Evolutionary conservation across 176 grass and related monocot genomes (phyloP).

Genomic region (Dendrocalamus sinicus): DNA sequence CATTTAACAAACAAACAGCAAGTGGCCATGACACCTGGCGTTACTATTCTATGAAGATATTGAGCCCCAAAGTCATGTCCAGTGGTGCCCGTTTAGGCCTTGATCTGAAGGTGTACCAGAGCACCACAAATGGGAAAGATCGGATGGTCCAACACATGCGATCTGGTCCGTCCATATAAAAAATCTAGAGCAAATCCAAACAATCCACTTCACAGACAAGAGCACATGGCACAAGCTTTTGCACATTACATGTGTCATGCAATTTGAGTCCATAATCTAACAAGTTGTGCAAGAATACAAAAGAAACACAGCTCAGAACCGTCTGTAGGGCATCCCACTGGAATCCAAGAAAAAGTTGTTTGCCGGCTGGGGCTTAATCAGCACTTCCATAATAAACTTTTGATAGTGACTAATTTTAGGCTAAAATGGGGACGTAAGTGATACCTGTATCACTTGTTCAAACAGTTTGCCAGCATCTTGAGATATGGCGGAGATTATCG

Average conservation of each 20-base stretch:
- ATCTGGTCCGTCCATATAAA: conserved; percentile 25
- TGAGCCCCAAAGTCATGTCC: conserved; percentile 36
- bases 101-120: neutral
- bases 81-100: conserved; percentile 17
- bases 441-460: neutral
- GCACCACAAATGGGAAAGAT: conserved; percentile 28
- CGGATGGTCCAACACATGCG: neutral
- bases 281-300: conserved; percentile 49
- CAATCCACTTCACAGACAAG: conserved; percentile 46
- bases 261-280: conserved; percentile 46
- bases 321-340: conserved; percentile 40
- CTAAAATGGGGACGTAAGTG: neutral
- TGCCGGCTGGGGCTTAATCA: conserved; percentile 24
- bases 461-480: conserved; percentile 7
- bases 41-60: conserved; percentile 36
- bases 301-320: conserved; percentile 46
- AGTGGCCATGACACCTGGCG: neutral
- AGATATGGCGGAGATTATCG: neutral
- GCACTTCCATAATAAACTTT: neutral
- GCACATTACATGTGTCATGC: neutral
- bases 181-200: conserved; percentile 30
- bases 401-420: neutral
- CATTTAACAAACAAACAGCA: conserved; percentile 30
- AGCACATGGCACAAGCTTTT: conserved; percentile 46
- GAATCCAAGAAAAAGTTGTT: conserved; percentile 36